phyloP scores from a whole-genome alignment of 2,329 filamentous ascomycete species.

The Hymenoscyphus infarciens region DNA sequence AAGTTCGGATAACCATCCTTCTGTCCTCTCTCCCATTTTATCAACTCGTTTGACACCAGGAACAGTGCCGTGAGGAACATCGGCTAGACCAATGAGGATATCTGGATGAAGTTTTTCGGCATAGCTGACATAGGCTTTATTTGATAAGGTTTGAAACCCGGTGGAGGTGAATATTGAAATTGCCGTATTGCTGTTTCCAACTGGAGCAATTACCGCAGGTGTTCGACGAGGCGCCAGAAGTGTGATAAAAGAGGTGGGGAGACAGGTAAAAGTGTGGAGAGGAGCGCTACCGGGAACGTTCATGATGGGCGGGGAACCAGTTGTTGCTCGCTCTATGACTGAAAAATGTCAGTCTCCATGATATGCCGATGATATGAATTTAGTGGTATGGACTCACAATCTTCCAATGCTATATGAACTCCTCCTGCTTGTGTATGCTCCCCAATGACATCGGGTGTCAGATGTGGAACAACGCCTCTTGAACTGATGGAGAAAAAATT shows the following conservation, averaged over 20 bases:
- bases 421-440: constrained; percentile 63
- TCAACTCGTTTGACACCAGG: constrained; percentile 69
- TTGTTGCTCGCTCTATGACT: constrained; percentile 52
- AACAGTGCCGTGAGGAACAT: constrained; percentile 57
- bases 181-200: constrained; percentile 65
- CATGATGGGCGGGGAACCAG: constrained; percentile 48
- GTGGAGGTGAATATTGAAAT: constrained; percentile 82
- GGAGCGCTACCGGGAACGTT: constrained; percentile 41
- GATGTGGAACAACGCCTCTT: constrained; percentile 78
- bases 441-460: constrained; percentile 78
- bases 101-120: constrained; percentile 69
- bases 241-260: constrained; percentile 62
- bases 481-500: constrained; percentile 78
- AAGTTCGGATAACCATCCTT: constrained; percentile 73
- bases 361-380: constrained; percentile 18
- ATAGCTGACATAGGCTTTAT: constrained; percentile 64
- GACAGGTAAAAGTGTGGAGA: constrained; percentile 73
- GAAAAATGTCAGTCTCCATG: neutral
- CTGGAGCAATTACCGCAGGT: constrained; percentile 68
- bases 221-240: constrained; percentile 75
- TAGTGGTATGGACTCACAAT: constrained; percentile 64
- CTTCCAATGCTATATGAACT: constrained; percentile 81
- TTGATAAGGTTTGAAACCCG: constrained; percentile 71
- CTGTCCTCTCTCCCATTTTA: constrained; percentile 83
- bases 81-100: constrained; percentile 73